These are phyloP conservation scores for Fragaria nilgerrensis DNA, from an alignment of 306 rosid species.

Conservation along the genomic window DNA sequence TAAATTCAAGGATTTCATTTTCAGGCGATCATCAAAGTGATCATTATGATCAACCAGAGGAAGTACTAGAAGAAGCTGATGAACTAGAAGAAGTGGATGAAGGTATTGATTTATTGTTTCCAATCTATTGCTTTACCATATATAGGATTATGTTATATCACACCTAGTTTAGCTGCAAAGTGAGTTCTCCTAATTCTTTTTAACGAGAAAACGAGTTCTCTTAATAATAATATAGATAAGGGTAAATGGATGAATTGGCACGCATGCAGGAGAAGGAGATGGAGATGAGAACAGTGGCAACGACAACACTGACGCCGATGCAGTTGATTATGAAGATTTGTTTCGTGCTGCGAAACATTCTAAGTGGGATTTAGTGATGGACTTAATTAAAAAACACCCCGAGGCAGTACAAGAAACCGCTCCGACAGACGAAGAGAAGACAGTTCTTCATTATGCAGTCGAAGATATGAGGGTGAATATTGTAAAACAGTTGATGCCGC, in stretches of 20 bases:
- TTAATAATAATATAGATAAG: no score
- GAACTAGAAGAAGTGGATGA: background rate
- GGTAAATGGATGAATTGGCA: background rate
- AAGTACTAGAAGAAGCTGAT: background rate
- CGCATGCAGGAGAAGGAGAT: no score
- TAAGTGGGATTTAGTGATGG: background rate
- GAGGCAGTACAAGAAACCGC: background rate
- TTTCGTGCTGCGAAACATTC: background rate
- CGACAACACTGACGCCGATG: background rate
- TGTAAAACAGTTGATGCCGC: background rate
- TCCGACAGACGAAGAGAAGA: rapidly evolving
- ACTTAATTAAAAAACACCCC: background rate
- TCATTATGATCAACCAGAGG: background rate
- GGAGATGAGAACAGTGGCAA: background rate
- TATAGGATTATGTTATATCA: no score
- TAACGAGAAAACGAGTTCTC: no score
- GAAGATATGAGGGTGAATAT: rapidly evolving
- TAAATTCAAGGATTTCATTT: background rate
- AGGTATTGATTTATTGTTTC: background rate
- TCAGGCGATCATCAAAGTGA: background rate
- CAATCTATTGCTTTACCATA: no score
- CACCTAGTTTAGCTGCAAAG: no score
- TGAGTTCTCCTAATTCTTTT: no score
- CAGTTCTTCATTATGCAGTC: background rate
- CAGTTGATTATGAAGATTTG: background rate